Conservation (phyloP, 1,139 yeast species). For the Lodderomyces theae region DNA sequence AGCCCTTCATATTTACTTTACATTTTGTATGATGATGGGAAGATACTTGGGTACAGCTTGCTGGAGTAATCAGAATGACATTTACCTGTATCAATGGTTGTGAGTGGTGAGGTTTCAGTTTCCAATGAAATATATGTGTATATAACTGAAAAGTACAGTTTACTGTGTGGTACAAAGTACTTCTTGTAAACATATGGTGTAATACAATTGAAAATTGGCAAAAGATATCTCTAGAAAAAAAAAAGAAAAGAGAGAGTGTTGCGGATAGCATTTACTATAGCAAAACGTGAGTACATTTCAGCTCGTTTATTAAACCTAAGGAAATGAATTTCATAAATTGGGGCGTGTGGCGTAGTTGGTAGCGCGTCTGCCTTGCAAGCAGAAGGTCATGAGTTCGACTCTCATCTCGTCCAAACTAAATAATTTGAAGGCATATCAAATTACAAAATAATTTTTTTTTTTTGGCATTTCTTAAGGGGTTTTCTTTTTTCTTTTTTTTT, state of each 20-base stretch:
- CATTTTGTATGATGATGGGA: not conserved
- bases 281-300: not conserved
- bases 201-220: no score
- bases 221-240: no score
- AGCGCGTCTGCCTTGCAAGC: conserved; percentile 71
- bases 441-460: not conserved
- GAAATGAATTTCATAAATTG: not conserved
- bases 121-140: no score
- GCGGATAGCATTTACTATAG: not conserved
- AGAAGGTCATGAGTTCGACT: conserved; percentile 44
- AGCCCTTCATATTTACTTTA: not conserved
- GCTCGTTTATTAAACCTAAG: not conserved
- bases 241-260: no score
- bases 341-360: conserved; percentile 76
- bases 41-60: not conserved
- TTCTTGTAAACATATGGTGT: no score
- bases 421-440: not conserved
- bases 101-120: no score
- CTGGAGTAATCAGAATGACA: not conserved
- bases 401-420: conserved; percentile 12
- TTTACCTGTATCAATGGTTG: not conserved
- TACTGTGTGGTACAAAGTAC: no score
- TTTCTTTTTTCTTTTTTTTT: no score
- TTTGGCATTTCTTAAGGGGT: not conserved
- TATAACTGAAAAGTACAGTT: no score